These are phyloP conservation scores for Alternaria dauci DNA, from an alignment of 2,329 filamentous ascomycete genomes.

Conservation along the genomic window DNA sequence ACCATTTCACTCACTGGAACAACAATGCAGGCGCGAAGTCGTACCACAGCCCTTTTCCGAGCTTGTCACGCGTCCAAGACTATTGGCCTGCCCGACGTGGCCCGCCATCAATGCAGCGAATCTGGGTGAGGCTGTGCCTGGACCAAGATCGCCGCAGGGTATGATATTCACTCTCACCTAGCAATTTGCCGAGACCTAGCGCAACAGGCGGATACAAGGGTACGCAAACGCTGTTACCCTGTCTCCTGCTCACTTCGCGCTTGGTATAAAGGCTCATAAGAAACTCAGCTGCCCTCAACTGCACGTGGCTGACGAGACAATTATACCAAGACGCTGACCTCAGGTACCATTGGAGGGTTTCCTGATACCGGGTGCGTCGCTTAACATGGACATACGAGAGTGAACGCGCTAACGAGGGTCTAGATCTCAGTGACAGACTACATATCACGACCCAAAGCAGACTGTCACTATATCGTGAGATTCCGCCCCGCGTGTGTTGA, in stretches of 20 bases:
- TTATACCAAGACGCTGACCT: background rate
- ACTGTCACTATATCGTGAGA: slow-evolving; percentile 9
- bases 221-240: background rate
- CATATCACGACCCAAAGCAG: slow-evolving; percentile 10
- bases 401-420: slow-evolving; percentile 16
- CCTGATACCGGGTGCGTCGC: background rate
- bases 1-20: background rate
- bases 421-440: slow-evolving; percentile 8
- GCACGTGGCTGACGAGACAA: slow-evolving; percentile 1
- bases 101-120: slow-evolving; percentile 3
- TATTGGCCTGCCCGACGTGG: background rate
- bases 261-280: slow-evolving; percentile 6
- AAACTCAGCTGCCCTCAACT: background rate
- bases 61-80: background rate
- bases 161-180: slow-evolving; percentile 9
- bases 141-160: slow-evolving; percentile 12
- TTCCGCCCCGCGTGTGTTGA: background rate
- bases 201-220: background rate
- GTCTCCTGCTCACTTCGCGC: background rate
- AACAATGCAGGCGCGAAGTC: background rate
- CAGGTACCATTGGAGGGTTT: slow-evolving; percentile 9
- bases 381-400: slow-evolving; percentile 5
- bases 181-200: slow-evolving; percentile 7
- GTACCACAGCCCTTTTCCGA: background rate
- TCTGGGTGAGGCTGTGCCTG: slow-evolving; percentile 9